A percentile compares a stretch with the other conserved stretches of the same genome.
These are phyloP conservation scores for Zygoascus hellenicus DNA, from an alignment of 1,139 yeast species.

Conservation along the genomic window DNA sequence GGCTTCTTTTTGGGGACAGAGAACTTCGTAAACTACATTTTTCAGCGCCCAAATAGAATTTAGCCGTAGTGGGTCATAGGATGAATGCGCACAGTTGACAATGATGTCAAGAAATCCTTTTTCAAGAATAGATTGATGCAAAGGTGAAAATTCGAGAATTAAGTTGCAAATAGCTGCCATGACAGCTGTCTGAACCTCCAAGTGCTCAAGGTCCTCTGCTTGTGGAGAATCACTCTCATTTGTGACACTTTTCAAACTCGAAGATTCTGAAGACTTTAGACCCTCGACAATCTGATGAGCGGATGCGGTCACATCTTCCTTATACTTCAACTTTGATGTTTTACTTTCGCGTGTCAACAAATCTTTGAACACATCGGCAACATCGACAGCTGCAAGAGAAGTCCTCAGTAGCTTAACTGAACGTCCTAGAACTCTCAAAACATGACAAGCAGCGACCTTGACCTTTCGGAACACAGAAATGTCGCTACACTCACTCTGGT, in stretches of 20 bases:
- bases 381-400: slow-evolving; percentile 52
- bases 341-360: slow-evolving; percentile 27
- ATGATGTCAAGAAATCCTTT: slow-evolving; percentile 50
- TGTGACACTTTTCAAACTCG: not conserved
- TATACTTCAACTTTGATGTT: not conserved
- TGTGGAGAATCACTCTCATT: not conserved
- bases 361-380: slow-evolving; percentile 45
- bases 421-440: slow-evolving; percentile 67
- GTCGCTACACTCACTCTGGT: slow-evolving; percentile 10
- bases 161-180: slow-evolving; percentile 72
- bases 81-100: slow-evolving; percentile 34
- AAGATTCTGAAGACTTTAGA: not conserved
- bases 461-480: slow-evolving; percentile 23
- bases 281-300: not conserved
- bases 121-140: slow-evolving; percentile 52
- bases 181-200: slow-evolving; percentile 43
- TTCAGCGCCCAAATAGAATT: slow-evolving; percentile 53
- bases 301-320: slow-evolving; percentile 1
- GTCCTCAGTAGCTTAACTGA: slow-evolving; percentile 68
- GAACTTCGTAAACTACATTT: slow-evolving; percentile 46
- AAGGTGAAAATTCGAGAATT: slow-evolving; percentile 72
- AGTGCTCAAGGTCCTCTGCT: not conserved
- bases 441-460: slow-evolving; percentile 44
- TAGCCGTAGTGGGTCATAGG: slow-evolving; percentile 36
- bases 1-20: slow-evolving; percentile 30